Percentiles rank a stretch among this genome's conserved stretches.
These are phyloP conservation scores for Penicillium sp. DNA, from an alignment of 2,329 filamentous ascomycete species.

Conservation along the genomic window DNA sequence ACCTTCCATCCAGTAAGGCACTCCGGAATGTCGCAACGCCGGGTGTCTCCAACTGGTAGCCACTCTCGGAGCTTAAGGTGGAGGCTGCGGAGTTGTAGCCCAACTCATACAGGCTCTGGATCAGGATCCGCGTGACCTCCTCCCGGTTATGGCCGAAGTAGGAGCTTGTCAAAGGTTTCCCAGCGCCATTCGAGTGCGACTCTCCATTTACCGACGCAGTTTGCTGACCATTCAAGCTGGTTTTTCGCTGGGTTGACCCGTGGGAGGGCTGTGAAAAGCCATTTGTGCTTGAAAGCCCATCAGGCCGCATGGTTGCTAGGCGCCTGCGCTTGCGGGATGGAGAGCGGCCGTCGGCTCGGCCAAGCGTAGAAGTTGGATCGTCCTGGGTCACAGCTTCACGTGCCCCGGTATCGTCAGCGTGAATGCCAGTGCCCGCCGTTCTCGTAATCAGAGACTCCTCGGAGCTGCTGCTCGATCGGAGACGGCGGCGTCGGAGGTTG, in stretches of 20 bases:
- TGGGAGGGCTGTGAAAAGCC: slow-evolving; percentile 60
- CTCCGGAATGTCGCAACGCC: slow-evolving; percentile 83
- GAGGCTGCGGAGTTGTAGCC: slow-evolving; percentile 79
- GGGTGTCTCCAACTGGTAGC: slow-evolving; percentile 81
- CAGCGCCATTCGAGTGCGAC: slow-evolving; percentile 43
- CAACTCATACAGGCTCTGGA: slow-evolving; percentile 86
- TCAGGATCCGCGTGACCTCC: slow-evolving; percentile 88
- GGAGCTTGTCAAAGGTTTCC: slow-evolving; percentile 35
- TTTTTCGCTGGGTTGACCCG: slow-evolving; percentile 55
- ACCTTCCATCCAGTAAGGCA: slow-evolving; percentile 77
- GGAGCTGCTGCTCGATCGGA: slow-evolving; percentile 30
- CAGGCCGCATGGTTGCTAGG: slow-evolving; percentile 64
- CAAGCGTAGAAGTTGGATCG: slow-evolving; percentile 25
- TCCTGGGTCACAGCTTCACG: slow-evolving; percentile 31
- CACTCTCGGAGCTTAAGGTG: slow-evolving; percentile 76
- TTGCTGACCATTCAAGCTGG: slow-evolving; percentile 61
- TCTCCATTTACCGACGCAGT: slow-evolving; percentile 39
- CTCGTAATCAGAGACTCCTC: slow-evolving; percentile 27
- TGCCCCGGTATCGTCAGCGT: slow-evolving; percentile 27
- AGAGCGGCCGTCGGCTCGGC: slow-evolving; percentile 34
- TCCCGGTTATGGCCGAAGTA: slow-evolving; percentile 89
- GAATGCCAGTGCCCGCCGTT: slow-evolving; percentile 25
- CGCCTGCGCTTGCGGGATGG: slow-evolving; percentile 61
- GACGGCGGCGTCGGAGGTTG: slow-evolving; percentile 32
- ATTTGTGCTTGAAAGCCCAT: slow-evolving; percentile 59